phyloP scores from a whole-genome alignment of 331 rosid genomes.

The Cydonia oblonga region DNA sequence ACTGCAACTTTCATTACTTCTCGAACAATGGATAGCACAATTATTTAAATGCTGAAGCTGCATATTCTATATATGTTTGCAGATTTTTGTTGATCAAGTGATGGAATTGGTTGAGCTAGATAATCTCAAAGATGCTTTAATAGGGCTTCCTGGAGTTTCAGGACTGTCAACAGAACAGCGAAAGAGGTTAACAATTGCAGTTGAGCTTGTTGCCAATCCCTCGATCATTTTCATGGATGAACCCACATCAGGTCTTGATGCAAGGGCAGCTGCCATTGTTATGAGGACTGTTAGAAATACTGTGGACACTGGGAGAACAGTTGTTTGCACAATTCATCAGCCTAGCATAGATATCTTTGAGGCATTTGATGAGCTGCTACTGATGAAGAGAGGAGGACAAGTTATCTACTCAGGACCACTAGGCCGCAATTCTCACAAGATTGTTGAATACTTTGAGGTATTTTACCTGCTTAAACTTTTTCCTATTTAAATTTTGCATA shows the following conservation, averaged over 20 bases:
- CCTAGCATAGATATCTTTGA: constrained; percentile 98
- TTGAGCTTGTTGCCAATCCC: constrained; percentile 97
- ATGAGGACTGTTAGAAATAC: constrained; percentile 96
- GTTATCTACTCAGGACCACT: constrained; percentile 80
- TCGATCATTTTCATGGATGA: constrained; percentile 99
- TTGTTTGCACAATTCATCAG: constrained; percentile 97
- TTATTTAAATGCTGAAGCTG: not conserved
- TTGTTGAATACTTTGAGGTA: constrained; percentile 82
- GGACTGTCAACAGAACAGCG: constrained; percentile 95
- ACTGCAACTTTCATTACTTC: not conserved
- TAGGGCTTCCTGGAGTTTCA: constrained; percentile 88
- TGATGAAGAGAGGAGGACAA: constrained; percentile 97
- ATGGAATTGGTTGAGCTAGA: constrained; percentile 83
- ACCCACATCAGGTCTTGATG: constrained; percentile 98
- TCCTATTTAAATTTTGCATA: not conserved
- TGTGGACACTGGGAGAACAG: constrained; percentile 96
- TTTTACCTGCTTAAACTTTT: not conserved
- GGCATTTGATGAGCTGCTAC: constrained; percentile 86
- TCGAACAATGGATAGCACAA: not conserved
- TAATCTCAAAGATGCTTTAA: constrained; percentile 72
- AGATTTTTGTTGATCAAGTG: constrained; percentile 87
- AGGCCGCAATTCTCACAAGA: constrained; percentile 75
- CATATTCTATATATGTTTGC: constrained; percentile 1
- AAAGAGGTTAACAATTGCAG: constrained; percentile 87
- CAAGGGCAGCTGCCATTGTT: constrained; percentile 97